These are phyloP conservation scores for Penicillium bovifimosum DNA, from an alignment of 495 filamentous ascomycete genomes.

Conservation along the genomic window DNA sequence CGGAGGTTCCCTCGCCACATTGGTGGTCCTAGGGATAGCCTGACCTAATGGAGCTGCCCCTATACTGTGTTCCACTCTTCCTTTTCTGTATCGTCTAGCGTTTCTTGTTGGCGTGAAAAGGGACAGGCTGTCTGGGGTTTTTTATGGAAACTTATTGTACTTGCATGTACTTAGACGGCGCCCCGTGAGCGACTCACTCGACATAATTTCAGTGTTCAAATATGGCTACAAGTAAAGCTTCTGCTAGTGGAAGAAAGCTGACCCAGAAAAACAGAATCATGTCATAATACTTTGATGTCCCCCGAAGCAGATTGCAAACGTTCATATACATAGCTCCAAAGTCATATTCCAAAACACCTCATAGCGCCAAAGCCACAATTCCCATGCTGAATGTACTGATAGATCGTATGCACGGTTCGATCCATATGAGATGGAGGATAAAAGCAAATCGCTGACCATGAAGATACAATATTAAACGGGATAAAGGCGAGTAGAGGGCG, in stretches of 20 bases:
- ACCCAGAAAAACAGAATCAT: not conserved
- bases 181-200: not conserved
- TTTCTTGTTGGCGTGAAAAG: not conserved
- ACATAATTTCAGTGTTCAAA: too few species aligned
- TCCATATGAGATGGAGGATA: not conserved
- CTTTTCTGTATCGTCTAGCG: not conserved
- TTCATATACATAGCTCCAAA: not conserved
- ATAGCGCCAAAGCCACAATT: not conserved
- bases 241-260: too few species aligned
- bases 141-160: not conserved
- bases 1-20: conserved; percentile 33
- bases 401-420: not conserved
- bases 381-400: not conserved
- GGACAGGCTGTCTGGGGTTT: not conserved
- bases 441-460: not conserved
- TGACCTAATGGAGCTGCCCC: conserved; percentile 21
- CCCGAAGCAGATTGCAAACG: not conserved
- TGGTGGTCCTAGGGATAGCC: conserved; percentile 38
- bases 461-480: conserved; percentile 1
- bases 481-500: not conserved
- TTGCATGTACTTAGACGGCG: not conserved
- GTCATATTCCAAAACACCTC: conserved; percentile 2
- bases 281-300: too few species aligned
- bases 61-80: not conserved
- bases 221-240: not conserved